Conservation (phyloP, 495 filamentous ascomycete species). For the Acidomyces sp. region DNA sequence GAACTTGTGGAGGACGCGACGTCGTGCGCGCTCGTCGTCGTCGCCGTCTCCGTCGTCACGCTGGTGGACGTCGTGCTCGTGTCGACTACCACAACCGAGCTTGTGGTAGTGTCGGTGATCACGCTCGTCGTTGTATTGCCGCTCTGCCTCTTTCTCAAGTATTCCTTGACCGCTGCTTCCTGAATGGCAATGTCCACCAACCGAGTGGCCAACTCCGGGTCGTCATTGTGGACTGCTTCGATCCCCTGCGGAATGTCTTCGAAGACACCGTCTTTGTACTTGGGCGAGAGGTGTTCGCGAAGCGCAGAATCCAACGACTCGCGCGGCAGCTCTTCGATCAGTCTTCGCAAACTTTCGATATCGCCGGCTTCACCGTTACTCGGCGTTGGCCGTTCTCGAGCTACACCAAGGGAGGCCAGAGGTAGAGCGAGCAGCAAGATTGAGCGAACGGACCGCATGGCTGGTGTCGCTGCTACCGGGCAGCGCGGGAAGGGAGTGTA, state of each 20-base stretch:
- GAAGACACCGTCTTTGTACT: slow-evolving; percentile 36
- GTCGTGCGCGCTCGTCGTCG: neutral
- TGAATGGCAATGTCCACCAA: slow-evolving; percentile 26
- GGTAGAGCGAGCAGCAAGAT: slow-evolving; percentile 21
- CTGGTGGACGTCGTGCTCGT: slow-evolving; percentile 5
- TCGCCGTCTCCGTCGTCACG: slow-evolving; percentile 8
- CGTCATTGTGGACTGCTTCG: slow-evolving; percentile 30
- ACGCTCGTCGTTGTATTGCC: slow-evolving; percentile 6
- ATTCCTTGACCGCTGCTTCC: slow-evolving; percentile 12
- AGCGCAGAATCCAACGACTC: slow-evolving; percentile 33
- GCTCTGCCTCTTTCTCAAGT: slow-evolving; percentile 24
- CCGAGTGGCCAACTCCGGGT: slow-evolving; percentile 32
- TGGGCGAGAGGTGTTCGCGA: slow-evolving; percentile 27
- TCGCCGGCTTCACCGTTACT: slow-evolving; percentile 8
- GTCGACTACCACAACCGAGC: slow-evolving; percentile 6
- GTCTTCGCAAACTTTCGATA: slow-evolving; percentile 25
- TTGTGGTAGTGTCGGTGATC: slow-evolving; percentile 12
- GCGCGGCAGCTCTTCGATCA: slow-evolving; percentile 31
- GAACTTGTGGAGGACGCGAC: neutral
- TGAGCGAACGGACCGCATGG: slow-evolving; percentile 22
- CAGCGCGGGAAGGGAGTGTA: too few species aligned
- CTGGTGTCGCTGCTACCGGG: neutral
- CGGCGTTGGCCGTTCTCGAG: slow-evolving; percentile 4
- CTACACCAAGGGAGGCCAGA: slow-evolving; percentile 7
- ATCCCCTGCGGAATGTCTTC: slow-evolving; percentile 31